phyloP scores from a whole-genome alignment of 139 green algal species.

The Medakamo hakoo region DNA sequence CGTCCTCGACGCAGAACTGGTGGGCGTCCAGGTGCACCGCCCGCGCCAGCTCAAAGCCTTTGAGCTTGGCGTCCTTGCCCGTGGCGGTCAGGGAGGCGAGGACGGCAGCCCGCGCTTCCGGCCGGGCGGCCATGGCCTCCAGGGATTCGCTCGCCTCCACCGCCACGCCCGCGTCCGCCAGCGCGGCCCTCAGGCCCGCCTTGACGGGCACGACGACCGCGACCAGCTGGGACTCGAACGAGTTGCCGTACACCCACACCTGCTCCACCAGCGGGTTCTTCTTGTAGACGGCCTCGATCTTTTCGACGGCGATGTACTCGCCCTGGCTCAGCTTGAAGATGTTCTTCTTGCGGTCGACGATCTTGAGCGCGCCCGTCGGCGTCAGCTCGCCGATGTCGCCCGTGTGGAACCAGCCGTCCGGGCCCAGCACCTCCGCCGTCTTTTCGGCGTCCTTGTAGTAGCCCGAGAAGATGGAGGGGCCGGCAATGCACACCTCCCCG shows the following conservation, averaged over 20 bases:
- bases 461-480: conserved; percentile 62
- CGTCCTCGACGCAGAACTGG: conserved; percentile 52
- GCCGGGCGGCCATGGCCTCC: conserved; percentile 17
- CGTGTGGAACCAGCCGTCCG: conserved; percentile 72
- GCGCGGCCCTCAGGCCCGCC: conserved; percentile 15
- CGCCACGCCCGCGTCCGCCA: not conserved
- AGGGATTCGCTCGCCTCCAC: not conserved
- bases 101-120: conserved; percentile 17
- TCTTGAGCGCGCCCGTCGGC: conserved; percentile 54
- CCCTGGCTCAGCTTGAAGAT: conserved; percentile 97
- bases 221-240: conserved; percentile 70
- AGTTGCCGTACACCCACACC: conserved; percentile 90
- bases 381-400: conserved; percentile 80
- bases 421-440: conserved; percentile 27
- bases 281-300: conserved; percentile 82
- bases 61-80: conserved; percentile 73
- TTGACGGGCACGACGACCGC: conserved; percentile 69
- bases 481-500: conserved; percentile 55
- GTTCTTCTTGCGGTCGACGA: conserved; percentile 97
- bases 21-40: conserved; percentile 31
- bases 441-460: conserved; percentile 81
- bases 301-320: conserved; percentile 95
- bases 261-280: conserved; percentile 62
- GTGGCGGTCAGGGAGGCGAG: conserved; percentile 29
- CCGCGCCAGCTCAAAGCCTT: conserved; percentile 64